A percentile compares a stretch with the other conserved stretches of the same genome.
Conservation (phyloP, 441 rosid species). For the Croton laevigatus region DNA sequence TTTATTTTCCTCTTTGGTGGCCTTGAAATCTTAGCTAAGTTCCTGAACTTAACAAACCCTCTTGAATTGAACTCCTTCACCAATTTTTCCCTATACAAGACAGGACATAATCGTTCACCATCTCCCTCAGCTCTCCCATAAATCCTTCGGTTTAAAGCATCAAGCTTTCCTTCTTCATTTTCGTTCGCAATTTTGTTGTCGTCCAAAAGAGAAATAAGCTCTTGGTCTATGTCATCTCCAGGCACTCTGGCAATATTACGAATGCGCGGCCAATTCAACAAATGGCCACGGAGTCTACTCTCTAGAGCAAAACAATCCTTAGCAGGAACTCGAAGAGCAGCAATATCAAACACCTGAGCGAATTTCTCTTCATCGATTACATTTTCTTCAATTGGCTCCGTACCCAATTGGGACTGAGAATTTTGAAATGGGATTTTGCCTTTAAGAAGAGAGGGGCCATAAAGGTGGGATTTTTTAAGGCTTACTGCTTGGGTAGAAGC, state of each 20-base stretch:
- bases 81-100: conserved; percentile 68
- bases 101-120: conserved; percentile 50
- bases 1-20: conserved; percentile 53
- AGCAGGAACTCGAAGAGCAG: conserved; percentile 77
- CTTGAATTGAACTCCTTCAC: conserved; percentile 58
- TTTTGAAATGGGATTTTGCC: conserved; percentile 41
- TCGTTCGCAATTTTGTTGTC: conserved; percentile 1
- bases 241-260: conserved; percentile 79
- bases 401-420: conserved; percentile 7
- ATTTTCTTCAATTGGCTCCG: conserved; percentile 2
- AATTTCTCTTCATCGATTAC: conserved; percentile 48
- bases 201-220: conserved; percentile 37
- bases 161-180: conserved; percentile 32
- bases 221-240: conserved; percentile 71
- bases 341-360: conserved; percentile 57
- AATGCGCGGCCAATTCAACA: conserved; percentile 87
- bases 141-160: conserved; percentile 44
- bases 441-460: conserved; percentile 77
- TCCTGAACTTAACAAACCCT: conserved; percentile 70
- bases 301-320: conserved; percentile 65
- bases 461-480: conserved; percentile 32
- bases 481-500: conserved; percentile 8
- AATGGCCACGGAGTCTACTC: conserved; percentile 86
- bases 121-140: conserved; percentile 48
- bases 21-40: conserved; percentile 76